Percentiles rank a stretch among this genome's conserved stretches.
These are phyloP conservation scores for Mangifera indica DNA, from an alignment of 345 rosid genomes.

Conservation along the genomic window DNA sequence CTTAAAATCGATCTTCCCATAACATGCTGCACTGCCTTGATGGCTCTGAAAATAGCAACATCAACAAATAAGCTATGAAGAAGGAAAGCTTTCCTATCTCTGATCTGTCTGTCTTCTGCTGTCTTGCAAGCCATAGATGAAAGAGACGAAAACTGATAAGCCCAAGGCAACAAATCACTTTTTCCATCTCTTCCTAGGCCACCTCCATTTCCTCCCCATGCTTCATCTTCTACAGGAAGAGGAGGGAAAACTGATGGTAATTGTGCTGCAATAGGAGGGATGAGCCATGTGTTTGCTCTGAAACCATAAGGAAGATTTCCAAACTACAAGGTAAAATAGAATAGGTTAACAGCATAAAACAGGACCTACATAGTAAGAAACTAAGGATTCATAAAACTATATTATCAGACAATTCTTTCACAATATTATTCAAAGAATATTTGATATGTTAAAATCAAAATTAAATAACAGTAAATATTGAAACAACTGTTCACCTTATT, in stretches of 20 bases:
- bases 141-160: conserved; percentile 64
- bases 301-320: conserved; percentile 98
- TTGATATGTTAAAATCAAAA: conserved; percentile 1
- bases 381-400: neutral
- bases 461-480: neutral
- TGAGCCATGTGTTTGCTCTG: conserved; percentile 97
- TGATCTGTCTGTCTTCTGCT: conserved; percentile 84
- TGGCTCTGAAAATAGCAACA: conserved; percentile 79
- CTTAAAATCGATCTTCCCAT: conserved; percentile 39
- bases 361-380: neutral
- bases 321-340: conserved; percentile 49
- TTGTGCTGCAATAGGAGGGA: conserved; percentile 78
- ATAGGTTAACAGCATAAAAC: conserved; percentile 4
- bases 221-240: conserved; percentile 83
- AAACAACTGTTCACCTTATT: conserved; percentile 62
- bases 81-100: conserved; percentile 94
- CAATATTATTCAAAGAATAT: conserved; percentile 16
- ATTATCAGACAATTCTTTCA: conserved; percentile 6
- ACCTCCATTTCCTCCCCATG: conserved; percentile 95
- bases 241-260: conserved; percentile 66
- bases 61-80: conserved; percentile 95
- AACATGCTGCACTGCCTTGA: conserved; percentile 65
- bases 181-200: conserved; percentile 85
- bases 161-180: conserved; percentile 81
- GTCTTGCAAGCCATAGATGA: conserved; percentile 92